A percentile compares a stretch with the other conserved stretches of the same genome.
phyloP scores from a whole-genome alignment of 805 yeast genomes.

The Scheffersomyces ergatensis region DNA sequence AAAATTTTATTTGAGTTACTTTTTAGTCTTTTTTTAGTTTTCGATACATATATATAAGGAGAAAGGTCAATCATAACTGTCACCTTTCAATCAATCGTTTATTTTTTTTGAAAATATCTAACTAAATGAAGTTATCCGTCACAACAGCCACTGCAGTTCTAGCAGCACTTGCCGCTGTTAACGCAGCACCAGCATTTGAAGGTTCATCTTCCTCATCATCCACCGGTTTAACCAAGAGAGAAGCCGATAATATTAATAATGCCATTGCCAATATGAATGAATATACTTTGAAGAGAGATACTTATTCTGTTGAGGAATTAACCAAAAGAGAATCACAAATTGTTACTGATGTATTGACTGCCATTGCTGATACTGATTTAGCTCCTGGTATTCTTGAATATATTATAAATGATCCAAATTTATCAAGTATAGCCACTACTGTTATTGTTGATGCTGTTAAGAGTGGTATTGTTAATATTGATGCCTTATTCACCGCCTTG shows the following conservation, averaged over 20 bases:
- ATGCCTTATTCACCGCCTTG: conserved; percentile 37
- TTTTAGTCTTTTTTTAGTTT: no score
- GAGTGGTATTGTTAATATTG: conserved; percentile 28
- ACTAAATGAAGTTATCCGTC: conserved; percentile 24
- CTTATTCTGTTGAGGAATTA: conserved; percentile 19
- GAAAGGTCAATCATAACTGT: no score
- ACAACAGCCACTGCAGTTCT: conserved; percentile 18
- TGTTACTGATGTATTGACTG: conserved; percentile 38
- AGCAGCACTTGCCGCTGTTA: conserved; percentile 16
- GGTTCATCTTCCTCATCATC: neutral
- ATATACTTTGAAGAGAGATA: conserved; percentile 27
- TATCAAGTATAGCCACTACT: conserved; percentile 26
- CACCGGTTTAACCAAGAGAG: conserved; percentile 17
- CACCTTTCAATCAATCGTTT: no score
- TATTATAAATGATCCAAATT: conserved; percentile 28
- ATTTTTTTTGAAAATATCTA: no score
- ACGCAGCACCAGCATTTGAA: conserved; percentile 17
- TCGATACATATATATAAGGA: no score
- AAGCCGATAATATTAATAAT: conserved; percentile 19
- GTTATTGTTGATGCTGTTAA: conserved; percentile 28
- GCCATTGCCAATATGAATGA: conserved; percentile 26
- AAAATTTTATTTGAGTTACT: no score
- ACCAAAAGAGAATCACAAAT: conserved; percentile 37
- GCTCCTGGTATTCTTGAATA: conserved; percentile 35
- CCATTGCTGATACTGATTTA: conserved; percentile 32